A percentile compares a stretch with the other conserved stretches of the same genome.
phyloP scores from a whole-genome alignment of 2,329 filamentous ascomycete genomes.

The Escovopsis sp. region DNA sequence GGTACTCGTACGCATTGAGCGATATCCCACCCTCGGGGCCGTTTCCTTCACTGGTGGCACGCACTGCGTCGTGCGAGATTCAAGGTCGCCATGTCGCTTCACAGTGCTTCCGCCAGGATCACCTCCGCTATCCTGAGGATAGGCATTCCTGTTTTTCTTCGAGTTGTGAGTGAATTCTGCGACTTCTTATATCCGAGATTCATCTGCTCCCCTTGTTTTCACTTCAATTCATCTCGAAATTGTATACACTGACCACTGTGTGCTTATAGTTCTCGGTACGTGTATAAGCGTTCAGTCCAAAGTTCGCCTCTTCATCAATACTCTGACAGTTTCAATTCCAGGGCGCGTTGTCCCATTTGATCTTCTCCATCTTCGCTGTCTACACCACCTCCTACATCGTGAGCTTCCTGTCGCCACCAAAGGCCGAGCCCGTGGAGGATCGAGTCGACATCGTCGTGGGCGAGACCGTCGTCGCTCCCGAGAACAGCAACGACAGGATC shows the following conservation, averaged over 20 bases:
- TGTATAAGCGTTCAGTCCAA: background rate
- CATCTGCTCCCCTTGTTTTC: no score
- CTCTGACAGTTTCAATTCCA: no score
- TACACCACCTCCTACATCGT: conserved; percentile 51
- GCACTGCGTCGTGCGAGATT: no score
- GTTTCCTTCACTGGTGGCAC: no score
- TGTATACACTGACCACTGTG: conserved; percentile 8
- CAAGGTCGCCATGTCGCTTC: conserved; percentile 14
- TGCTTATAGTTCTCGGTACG: conserved; percentile 22
- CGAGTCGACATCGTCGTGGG: conserved; percentile 42
- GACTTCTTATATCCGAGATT: no score
- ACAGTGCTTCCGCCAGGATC: conserved; percentile 17
- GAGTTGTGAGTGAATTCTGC: conserved; percentile 16
- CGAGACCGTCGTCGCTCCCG: conserved; percentile 24
- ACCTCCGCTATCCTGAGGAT: conserved; percentile 24
- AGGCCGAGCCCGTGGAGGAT: conserved; percentile 45
- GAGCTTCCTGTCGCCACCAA: conserved; percentile 40
- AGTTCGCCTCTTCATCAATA: no score
- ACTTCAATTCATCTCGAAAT: background rate
- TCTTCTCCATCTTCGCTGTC: conserved; percentile 49
- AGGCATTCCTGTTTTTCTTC: conserved; percentile 21
- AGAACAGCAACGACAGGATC: conserved; percentile 18
- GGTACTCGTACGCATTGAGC: no score
- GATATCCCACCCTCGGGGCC: no score
- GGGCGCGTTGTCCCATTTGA: conserved; percentile 14